These are phyloP conservation scores for Solanum tacnaense DNA, from an alignment of 257 asterid species.

Conservation along the genomic window DNA sequence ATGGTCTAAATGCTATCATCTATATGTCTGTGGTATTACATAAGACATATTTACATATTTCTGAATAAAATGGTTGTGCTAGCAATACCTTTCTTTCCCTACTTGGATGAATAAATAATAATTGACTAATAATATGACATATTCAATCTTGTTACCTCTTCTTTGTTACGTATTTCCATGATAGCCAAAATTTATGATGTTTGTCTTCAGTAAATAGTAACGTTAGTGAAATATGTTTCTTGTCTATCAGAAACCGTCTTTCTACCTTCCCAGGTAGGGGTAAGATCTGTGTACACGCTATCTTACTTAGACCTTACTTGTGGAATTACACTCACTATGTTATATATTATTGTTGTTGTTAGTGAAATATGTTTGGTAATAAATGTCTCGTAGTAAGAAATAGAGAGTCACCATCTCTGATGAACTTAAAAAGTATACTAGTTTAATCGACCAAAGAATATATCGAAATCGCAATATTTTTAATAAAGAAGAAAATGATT, in stretches of 20 bases:
- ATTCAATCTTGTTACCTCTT: not conserved
- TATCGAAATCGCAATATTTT: too few species aligned
- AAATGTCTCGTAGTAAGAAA: too few species aligned
- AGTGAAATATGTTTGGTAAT: not conserved
- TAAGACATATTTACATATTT: not conserved
- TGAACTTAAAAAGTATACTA: too few species aligned
- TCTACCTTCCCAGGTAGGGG: not conserved
- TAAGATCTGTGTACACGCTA: not conserved
- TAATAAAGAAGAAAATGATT: too few species aligned
- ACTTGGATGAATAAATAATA: not conserved
- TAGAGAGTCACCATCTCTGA: too few species aligned
- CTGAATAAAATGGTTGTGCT: not conserved
- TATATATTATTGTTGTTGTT: not conserved
- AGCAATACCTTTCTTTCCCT: not conserved
- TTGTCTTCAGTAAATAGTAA: not conserved
- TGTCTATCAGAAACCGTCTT: not conserved
- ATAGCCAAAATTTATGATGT: not conserved
- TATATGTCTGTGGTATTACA: not conserved
- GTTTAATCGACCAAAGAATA: not conserved
- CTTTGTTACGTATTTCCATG: not conserved
- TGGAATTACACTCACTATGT: not conserved
- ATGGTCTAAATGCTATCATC: not conserved
- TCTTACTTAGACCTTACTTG: not conserved
- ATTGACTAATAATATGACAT: not conserved
- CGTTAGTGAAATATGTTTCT: not conserved